These are phyloP conservation scores for Jacaranda copaia DNA, from an alignment of 257 asterid genomes.

Conservation along the genomic window DNA sequence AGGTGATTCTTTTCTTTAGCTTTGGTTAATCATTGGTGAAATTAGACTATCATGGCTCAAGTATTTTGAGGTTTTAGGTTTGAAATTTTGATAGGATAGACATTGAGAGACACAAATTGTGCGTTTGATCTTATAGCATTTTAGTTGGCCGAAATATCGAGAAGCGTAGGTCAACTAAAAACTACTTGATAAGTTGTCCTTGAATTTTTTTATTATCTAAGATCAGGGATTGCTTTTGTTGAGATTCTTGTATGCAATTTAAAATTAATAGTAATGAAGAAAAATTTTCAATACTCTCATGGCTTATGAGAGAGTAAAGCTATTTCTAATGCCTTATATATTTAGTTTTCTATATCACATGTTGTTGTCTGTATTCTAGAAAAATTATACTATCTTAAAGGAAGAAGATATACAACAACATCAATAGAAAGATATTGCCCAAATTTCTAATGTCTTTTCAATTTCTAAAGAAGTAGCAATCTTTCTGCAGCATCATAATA, in stretches of 20 bases:
- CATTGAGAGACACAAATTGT: too few species aligned
- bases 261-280: not conserved
- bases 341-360: not conserved
- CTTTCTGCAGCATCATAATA: slow-evolving; percentile 72
- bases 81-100: not conserved
- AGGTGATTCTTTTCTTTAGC: not conserved
- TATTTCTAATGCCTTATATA: slow-evolving; percentile 18
- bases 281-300: not conserved
- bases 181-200: too few species aligned
- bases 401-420: slow-evolving; percentile 79
- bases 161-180: too few species aligned
- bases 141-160: too few species aligned
- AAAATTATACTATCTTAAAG: slow-evolving; percentile 71
- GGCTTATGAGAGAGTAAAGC: slow-evolving; percentile 14
- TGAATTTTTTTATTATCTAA: not conserved
- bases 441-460: slow-evolving; percentile 79
- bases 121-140: too few species aligned
- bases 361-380: slow-evolving; percentile 52
- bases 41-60: not conserved
- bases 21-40: not conserved
- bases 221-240: not conserved
- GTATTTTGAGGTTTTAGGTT: not conserved
- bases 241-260: not conserved
- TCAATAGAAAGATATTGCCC: slow-evolving; percentile 76
- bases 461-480: slow-evolving; percentile 80